phyloP scores from a whole-genome alignment of 257 asterid species.

The Schizonepeta tenuifolia region DNA sequence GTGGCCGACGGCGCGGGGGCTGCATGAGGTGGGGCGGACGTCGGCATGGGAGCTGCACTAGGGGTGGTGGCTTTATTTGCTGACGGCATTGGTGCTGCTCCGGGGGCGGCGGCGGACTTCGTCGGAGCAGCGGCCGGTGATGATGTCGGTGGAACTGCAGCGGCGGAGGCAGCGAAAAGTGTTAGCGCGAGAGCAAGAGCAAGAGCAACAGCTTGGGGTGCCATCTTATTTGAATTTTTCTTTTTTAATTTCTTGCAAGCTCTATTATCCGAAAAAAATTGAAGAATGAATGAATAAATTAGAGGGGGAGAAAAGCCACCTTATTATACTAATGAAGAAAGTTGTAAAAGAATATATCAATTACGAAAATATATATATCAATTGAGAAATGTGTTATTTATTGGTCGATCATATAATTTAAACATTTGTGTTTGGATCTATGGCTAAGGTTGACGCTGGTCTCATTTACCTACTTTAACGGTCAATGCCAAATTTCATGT shows the following conservation, averaged over 20 bases:
- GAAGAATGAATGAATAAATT: not conserved
- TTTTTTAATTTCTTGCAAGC: not conserved
- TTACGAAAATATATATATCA: not conserved
- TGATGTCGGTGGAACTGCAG: slow-evolving; percentile 52
- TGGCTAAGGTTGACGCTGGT: not conserved
- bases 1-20: not conserved
- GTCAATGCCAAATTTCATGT: not conserved
- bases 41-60: slow-evolving; percentile 6
- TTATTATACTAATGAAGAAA: not conserved
- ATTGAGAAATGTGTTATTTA: not conserved
- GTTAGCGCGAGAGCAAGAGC: slow-evolving; percentile 48
- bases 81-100: slow-evolving; percentile 7
- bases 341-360: not conserved
- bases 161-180: slow-evolving; percentile 49
- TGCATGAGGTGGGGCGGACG: slow-evolving; percentile 7
- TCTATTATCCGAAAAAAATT: not conserved
- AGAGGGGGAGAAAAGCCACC: not conserved
- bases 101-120: slow-evolving; percentile 19
- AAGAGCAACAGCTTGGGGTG: slow-evolving; percentile 45
- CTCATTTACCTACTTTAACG: not conserved
- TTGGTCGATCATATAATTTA: not conserved
- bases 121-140: slow-evolving; percentile 38
- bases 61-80: not conserved
- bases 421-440: not conserved
- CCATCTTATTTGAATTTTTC: slow-evolving; percentile 42